Conservation (phyloP, 2,329 filamentous ascomycete species). For the Fusarium heterosporum region DNA sequence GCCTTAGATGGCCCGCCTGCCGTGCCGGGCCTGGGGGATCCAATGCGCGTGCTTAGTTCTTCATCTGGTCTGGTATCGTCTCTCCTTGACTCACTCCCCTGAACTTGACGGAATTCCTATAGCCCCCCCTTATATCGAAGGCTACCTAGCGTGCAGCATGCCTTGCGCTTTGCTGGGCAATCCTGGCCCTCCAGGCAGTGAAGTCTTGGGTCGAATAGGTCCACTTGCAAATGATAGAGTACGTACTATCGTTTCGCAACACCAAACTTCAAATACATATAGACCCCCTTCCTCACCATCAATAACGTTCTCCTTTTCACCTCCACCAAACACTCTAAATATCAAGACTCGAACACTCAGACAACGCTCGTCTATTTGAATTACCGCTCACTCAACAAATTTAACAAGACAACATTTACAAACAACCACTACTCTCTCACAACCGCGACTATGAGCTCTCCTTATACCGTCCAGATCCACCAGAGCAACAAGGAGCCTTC, state of each 20-base stretch:
- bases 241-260: constrained; percentile 39
- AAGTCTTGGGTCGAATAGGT: constrained; percentile 27
- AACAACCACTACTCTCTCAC: constrained; percentile 18
- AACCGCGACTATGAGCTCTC: constrained; percentile 45
- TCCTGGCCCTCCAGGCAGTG: constrained; percentile 40
- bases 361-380: constrained; percentile 5
- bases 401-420: constrained; percentile 8
- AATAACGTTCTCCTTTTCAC: constrained; percentile 10
- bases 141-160: constrained; percentile 38
- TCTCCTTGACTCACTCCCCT: constrained; percentile 40
- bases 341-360: constrained; percentile 16
- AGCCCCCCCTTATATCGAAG: constrained; percentile 29
- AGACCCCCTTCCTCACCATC: constrained; percentile 33
- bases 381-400: constrained; percentile 16
- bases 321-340: constrained; percentile 34
- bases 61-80: constrained; percentile 32
- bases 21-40: constrained; percentile 37
- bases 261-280: constrained; percentile 42
- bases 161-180: constrained; percentile 37
- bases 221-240: constrained; percentile 40
- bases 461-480: constrained; percentile 50
- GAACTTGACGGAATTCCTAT: constrained; percentile 22
- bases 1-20: constrained; percentile 38
- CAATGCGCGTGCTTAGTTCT: constrained; percentile 31
- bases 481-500: constrained; percentile 49